Evolutionary conservation across 2,329 filamentous ascomycete species (phyloP).

Genomic region (Xylariaceae sp.): DNA sequence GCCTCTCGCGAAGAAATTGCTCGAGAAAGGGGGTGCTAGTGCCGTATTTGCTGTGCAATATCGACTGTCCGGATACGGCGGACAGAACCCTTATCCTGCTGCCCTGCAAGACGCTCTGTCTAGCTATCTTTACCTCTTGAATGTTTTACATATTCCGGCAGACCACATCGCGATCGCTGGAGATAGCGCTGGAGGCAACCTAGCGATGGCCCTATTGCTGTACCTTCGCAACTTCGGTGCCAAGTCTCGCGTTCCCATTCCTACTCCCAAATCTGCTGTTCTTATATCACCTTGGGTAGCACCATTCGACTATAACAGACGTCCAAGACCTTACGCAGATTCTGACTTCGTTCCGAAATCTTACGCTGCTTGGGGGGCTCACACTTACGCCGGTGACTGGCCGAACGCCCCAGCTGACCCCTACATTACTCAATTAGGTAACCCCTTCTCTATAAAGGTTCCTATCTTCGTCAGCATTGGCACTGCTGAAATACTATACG

Average conservation of each 20-base stretch:
- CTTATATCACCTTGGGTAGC: slow-evolving; percentile 29
- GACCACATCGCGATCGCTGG: slow-evolving; percentile 41
- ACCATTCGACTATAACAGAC: slow-evolving; percentile 4
- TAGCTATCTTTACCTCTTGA: slow-evolving; percentile 40
- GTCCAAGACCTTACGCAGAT: slow-evolving; percentile 6
- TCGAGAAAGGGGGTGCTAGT: slow-evolving; percentile 33
- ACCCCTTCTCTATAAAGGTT: slow-evolving; percentile 16
- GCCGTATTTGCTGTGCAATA: slow-evolving; percentile 45
- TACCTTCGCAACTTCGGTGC: slow-evolving; percentile 42
- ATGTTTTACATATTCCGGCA: slow-evolving; percentile 35
- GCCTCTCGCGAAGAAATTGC: slow-evolving; percentile 24
- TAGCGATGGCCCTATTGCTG: slow-evolving; percentile 39
- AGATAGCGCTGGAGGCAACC: slow-evolving; percentile 47
- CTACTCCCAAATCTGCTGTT: slow-evolving; percentile 32
- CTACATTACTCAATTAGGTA: slow-evolving; percentile 27
- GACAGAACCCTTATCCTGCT: slow-evolving; percentile 42
- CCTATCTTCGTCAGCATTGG: slow-evolving; percentile 19
- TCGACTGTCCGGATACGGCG: slow-evolving; percentile 39
- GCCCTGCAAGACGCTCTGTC: slow-evolving; percentile 46
- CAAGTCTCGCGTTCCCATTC: slow-evolving; percentile 8
- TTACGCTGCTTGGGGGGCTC: slow-evolving; percentile 40
- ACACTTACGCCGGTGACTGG: slow-evolving; percentile 28
- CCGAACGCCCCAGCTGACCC: slow-evolving; percentile 20
- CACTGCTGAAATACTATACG: slow-evolving; percentile 27
- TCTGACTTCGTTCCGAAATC: slow-evolving; percentile 37